A percentile compares a stretch with the other conserved stretches of the same genome.
Conservation (phyloP, 1,284 basidiomycete species). For the Cryptococcus depauperatus region DNA sequence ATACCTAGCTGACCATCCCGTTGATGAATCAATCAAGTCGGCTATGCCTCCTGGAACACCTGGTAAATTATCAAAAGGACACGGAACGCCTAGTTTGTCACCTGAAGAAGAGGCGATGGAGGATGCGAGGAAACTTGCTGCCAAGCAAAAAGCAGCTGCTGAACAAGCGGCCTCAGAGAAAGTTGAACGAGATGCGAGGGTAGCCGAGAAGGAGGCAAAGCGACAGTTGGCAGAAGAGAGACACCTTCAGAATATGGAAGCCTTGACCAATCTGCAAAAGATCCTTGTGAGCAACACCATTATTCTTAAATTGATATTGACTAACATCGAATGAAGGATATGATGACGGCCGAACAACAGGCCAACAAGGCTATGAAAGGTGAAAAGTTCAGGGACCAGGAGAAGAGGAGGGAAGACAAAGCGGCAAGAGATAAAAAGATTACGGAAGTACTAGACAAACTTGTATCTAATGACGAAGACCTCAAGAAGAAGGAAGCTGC, state of each 20-base stretch:
- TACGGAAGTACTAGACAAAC: conserved; percentile 37
- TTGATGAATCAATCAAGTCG: neutral
- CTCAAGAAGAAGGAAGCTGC: conserved; percentile 39
- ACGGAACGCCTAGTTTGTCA: conserved; percentile 6
- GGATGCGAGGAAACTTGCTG: conserved; percentile 33
- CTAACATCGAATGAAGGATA: conserved; percentile 20
- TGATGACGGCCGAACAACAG: conserved; percentile 30
- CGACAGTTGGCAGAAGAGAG: conserved; percentile 35
- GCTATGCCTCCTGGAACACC: neutral
- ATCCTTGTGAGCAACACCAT: conserved; percentile 23
- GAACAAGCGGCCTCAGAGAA: conserved; percentile 33
- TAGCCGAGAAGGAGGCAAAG: conserved; percentile 22
- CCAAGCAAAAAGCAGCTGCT: conserved; percentile 36
- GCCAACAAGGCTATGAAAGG: conserved; percentile 22
- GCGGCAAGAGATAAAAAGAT: conserved; percentile 34
- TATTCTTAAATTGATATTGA: neutral
- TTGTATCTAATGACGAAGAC: conserved; percentile 34
- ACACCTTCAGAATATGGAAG: conserved; percentile 31
- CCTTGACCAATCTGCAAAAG: conserved; percentile 31
- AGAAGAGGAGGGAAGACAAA: conserved; percentile 39
- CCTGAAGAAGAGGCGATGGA: conserved; percentile 26
- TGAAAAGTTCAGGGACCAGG: conserved; percentile 25
- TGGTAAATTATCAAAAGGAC: conserved; percentile 16
- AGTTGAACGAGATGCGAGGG: conserved; percentile 25
- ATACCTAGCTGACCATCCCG: neutral